Base-by-base conservation (phyloP, 78 protist genomes). In the slime mould (Dictyostelium discoideum) region DNA sequence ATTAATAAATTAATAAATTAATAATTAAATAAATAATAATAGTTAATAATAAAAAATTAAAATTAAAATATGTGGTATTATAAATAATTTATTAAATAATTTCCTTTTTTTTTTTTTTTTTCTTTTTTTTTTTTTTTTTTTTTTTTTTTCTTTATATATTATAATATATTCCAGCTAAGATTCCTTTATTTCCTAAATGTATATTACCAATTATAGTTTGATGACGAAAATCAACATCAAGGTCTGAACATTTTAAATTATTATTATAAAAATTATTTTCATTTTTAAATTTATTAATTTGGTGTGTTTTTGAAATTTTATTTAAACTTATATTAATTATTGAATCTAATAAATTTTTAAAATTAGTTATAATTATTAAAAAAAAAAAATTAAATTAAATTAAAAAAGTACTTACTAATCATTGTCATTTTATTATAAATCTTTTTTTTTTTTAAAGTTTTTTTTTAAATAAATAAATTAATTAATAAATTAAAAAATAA, bases 71-170 rank as follows among this genome's bases (percentile, higher is more conserved):
- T 26, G 6, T 72, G 16, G 14, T 29, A 42, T 72, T 72, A 24
- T 72, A 72, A 72, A 29, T 72, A 29, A 72, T 72, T 29, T 72
- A n/a, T 29, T 29, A 11, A n/a, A n/a, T 72, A 26, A 20, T 77
- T 77, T 76, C 42, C 39, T 77, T 77, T 77, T 78, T 14, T 42
- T 78, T 42, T 42, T 78, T 42, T 78, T 46, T 42, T 78, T 78
- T 46, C 46, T 78, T 29, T 46, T 22, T 78, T 74, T n/a, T n/a
- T n/a, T n/a, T n/a, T n/a, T n/a, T n/a, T 18, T 78, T 78, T 42
- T 78, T 46, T 42, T 78, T 78, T 46, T 78, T 78, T 29, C 46
- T 22, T 78, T 74, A 32, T 8, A 74, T 5, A 29, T 14, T 74
- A 24, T 74, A n/a, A 5, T 8, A 65, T 65, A 65, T 29, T 29